A percentile compares a stretch with the other conserved stretches of the same genome.
Conservation (phyloP, 768 basidiomycete species). For the Trametes elegans region DNA sequence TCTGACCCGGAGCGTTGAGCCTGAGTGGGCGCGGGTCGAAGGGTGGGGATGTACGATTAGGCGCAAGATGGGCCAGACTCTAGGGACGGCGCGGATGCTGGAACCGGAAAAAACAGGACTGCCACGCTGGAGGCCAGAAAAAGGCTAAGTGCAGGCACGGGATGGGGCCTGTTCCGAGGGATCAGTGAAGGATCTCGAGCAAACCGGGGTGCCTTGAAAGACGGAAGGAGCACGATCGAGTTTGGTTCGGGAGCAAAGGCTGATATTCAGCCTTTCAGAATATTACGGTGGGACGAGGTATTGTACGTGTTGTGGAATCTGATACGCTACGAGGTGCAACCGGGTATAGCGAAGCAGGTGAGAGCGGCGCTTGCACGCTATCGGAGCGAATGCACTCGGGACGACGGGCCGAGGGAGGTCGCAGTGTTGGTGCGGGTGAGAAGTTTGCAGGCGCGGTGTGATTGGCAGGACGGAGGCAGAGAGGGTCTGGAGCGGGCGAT, state of each 20-base stretch:
- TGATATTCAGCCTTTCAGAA: too few relatives aligned
- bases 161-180: neutral
- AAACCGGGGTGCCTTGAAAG: neutral
- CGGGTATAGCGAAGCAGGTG: too few relatives aligned
- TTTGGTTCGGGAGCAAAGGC: neutral
- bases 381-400: too few relatives aligned
- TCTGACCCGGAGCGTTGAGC: neutral
- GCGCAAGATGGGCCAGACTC: too few relatives aligned
- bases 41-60: neutral
- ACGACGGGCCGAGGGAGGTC: too few relatives aligned
- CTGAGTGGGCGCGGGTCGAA: neutral
- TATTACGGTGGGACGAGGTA: too few relatives aligned
- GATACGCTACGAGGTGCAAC: too few relatives aligned
- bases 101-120: neutral
- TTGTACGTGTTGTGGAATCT: too few relatives aligned
- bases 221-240: neutral
- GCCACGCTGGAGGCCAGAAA: neutral
- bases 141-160: slow-evolving; percentile 2
- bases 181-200: neutral
- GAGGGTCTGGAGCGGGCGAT: neutral
- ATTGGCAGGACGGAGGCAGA: neutral
- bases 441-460: neutral
- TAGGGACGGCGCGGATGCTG: too few relatives aligned
- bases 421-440: neutral
- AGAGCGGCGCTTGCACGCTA: too few relatives aligned